Evolutionary conservation across 768 basidiomycete genomes (phyloP), one percentile per base, ranked within the genome.

Genomic region (Tylopilus rubrobrunneus): DNA sequence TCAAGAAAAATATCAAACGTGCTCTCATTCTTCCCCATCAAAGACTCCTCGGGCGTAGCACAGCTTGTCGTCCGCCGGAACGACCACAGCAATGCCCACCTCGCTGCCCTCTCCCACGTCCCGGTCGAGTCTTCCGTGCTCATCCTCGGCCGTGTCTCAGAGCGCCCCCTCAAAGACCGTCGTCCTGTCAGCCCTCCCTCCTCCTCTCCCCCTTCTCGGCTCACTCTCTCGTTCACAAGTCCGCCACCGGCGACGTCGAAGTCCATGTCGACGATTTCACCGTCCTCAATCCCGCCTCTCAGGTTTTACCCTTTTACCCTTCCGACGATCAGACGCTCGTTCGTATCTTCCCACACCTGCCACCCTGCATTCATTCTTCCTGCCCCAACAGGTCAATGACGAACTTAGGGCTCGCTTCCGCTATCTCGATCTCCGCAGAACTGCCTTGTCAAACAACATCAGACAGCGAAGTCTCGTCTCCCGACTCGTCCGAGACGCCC

Each of bases 1-100:
- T 65, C 46, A 74, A 93, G 90, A 31, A 86, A 86, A 70, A 77
- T 85, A 17, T 76, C 75, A 51, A 85, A 83, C 70, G 72, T 70
- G 48, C 73, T 93, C 62, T 89, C 89, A 52, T 98, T 98, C 76
- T 92, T 88, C 74, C 86, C 85, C 31, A 79, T 97, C 67, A 87
- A 83, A 63, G 93, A 95, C 70, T 77, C 85, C 41, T 78, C 78
- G 58, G 89, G 90, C 34, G 82, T 78, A 0, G 81, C 87, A 3
- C 94, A 98, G 71, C 84, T 98, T 55, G 79, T 92, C 66, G 78
- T 83, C 42, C 71, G 81, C 65, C 78, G 81, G 59, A 63, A 74
- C 57, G 58, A 70, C 7, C 57, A 23, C 49, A 33, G 56, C 47
- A 48, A n/a, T 44, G 34, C 40, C 3, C 40, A 66, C 53, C 68